Evolutionary conservation across 1,284 basidiomycete species (phyloP).

Genomic region (Pholiota adiposa): DNA sequence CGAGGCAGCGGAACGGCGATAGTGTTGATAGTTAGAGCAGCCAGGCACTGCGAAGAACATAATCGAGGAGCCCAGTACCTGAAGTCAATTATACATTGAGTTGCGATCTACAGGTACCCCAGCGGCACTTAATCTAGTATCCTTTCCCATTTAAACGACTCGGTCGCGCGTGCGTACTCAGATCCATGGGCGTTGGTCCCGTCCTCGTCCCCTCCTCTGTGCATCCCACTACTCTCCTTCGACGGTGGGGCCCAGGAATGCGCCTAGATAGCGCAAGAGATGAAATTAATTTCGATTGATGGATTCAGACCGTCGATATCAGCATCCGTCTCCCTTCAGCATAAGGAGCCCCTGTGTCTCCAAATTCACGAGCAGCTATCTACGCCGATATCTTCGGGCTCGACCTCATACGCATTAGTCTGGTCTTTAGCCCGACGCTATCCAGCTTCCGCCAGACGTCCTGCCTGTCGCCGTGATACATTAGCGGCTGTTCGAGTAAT

Average conservation of each 20-base stretch:
- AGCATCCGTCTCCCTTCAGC: neutral
- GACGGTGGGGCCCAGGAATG: neutral
- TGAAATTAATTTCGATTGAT: neutral
- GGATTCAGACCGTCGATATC: neutral
- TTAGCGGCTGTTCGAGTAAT: too few relatives aligned
- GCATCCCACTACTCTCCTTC: neutral
- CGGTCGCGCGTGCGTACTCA: neutral
- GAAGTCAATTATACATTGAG: slow-evolving; percentile 1
- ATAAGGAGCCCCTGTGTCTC: neutral
- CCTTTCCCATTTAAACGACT: too few relatives aligned
- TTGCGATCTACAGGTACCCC: neutral
- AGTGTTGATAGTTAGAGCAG: neutral
- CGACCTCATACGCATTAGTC: too few relatives aligned
- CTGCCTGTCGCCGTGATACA: too few relatives aligned
- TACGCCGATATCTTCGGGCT: too few relatives aligned
- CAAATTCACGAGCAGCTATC: too few relatives aligned
- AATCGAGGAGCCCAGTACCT: neutral
- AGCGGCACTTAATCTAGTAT: neutral
- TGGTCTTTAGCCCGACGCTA: too few relatives aligned
- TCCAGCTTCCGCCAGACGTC: too few relatives aligned
- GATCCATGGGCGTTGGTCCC: neutral
- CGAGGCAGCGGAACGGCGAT: slow-evolving; percentile 3
- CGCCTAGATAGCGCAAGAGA: neutral
- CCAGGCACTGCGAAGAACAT: slow-evolving; percentile 7
- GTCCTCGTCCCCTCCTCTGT: neutral